Percentiles rank a stretch among this genome's conserved stretches.
These are phyloP conservation scores for Leccinum disarticulatum DNA, from an alignment of 768 basidiomycete species.

Conservation along the genomic window DNA sequence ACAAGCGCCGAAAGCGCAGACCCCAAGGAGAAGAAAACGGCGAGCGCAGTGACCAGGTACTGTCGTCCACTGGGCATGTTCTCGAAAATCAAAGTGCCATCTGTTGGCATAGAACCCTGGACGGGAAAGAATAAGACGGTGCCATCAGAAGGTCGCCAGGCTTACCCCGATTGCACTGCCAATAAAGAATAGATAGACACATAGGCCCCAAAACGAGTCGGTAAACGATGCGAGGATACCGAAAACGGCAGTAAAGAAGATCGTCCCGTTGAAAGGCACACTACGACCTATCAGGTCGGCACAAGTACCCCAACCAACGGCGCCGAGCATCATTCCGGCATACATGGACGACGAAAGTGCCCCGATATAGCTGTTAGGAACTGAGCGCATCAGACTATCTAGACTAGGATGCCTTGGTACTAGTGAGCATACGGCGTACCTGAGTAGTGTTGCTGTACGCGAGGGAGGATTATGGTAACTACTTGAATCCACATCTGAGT, in stretches of 20 bases:
- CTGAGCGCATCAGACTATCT: conserved; percentile 35
- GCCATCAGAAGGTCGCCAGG: conserved; percentile 6
- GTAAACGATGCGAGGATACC: conserved; percentile 79
- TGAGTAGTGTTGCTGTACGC: conserved; percentile 87
- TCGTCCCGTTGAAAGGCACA: conserved; percentile 87
- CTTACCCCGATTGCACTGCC: conserved; percentile 92
- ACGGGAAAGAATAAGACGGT: conserved; percentile 1
- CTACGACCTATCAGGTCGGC: conserved; percentile 89
- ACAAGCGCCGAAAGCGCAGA: conserved; percentile 83
- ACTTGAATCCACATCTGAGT: conserved; percentile 92
- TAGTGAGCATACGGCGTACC: conserved; percentile 40
- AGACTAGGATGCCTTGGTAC: background rate
- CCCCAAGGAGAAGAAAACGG: conserved; percentile 93
- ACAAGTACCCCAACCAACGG: conserved; percentile 89
- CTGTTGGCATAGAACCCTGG: conserved; percentile 94
- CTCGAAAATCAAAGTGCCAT: conserved; percentile 89
- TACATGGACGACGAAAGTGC: conserved; percentile 86
- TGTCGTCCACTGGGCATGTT: conserved; percentile 92
- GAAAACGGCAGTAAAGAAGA: conserved; percentile 88
- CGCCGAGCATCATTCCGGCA: conserved; percentile 96
- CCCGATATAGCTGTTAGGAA: conserved; percentile 77
- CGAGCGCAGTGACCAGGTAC: conserved; percentile 88
- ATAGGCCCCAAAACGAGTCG: conserved; percentile 65
- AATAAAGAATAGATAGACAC: conserved; percentile 77
- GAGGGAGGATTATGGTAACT: conserved; percentile 87